Evolutionary conservation across 441 rosid genomes (phyloP).

Genomic region (Eruca vesicaria): DNA sequence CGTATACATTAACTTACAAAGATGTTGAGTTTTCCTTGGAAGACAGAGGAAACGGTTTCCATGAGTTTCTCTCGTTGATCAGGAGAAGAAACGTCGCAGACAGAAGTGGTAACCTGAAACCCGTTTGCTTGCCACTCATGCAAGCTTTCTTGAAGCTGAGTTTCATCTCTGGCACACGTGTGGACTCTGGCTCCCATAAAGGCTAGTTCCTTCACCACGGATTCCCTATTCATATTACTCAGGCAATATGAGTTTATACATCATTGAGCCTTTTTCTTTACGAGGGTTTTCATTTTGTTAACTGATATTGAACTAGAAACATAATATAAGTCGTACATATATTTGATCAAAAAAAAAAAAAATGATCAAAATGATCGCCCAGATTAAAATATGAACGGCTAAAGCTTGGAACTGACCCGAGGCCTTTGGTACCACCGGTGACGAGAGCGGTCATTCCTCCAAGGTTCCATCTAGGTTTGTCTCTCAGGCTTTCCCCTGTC

Average conservation of each 20-base stretch:
- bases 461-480: conserved; percentile 54
- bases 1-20: conserved; percentile 26
- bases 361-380: background rate
- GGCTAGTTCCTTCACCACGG: conserved; percentile 42
- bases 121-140: conserved; percentile 39
- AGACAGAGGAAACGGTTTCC: conserved; percentile 29
- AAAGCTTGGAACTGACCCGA: conserved; percentile 45
- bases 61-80: conserved; percentile 36
- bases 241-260: background rate
- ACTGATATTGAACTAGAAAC: background rate
- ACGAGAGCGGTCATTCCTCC: conserved; percentile 64
- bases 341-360: no score
- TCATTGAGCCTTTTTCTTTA: background rate
- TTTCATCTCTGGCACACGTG: conserved; percentile 40
- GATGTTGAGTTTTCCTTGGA: conserved; percentile 42
- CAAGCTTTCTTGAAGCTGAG: conserved; percentile 36
- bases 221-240: conserved; percentile 4
- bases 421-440: conserved; percentile 75
- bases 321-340: background rate
- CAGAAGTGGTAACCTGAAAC: conserved; percentile 31
- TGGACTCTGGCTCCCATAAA: conserved; percentile 33
- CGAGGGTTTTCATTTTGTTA: background rate
- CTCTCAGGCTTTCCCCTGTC: background rate
- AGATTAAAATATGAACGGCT: background rate
- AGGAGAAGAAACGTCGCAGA: conserved; percentile 35